Percentiles rank a stretch among this genome's conserved stretches.
These are phyloP conservation scores for Phascolomyces articulosus DNA, from an alignment of 371 early-diverging fungal species.

Conservation along the genomic window DNA sequence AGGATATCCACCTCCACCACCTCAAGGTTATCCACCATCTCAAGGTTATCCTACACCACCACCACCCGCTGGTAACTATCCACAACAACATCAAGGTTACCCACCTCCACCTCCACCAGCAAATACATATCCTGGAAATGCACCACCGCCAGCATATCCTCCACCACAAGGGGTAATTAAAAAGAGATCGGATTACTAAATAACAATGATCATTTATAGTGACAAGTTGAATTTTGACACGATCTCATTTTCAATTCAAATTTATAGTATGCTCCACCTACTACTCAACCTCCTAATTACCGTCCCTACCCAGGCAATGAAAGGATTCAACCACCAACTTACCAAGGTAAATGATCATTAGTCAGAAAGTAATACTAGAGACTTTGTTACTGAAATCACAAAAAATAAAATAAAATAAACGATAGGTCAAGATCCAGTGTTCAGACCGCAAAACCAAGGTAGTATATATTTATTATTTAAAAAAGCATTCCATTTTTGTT, in stretches of 20 bases:
- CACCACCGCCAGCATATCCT: slow-evolving; percentile 13
- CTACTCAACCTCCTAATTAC: slow-evolving; percentile 13
- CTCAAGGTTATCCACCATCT: slow-evolving; percentile 14
- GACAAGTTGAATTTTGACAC: not conserved
- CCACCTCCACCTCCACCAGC: slow-evolving; percentile 20
- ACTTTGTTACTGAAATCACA: not conserved
- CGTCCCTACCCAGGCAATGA: slow-evolving; percentile 14
- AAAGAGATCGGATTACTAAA: too few relatives aligned
- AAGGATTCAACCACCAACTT: slow-evolving; percentile 16
- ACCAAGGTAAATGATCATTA: slow-evolving; percentile 16
- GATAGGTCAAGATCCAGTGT: slow-evolving; percentile 29
- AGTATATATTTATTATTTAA: not conserved
- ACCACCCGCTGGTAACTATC: slow-evolving; percentile 7
- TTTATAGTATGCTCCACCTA: slow-evolving; percentile 21
- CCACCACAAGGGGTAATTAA: slow-evolving; percentile 16
- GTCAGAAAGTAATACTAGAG: too few relatives aligned
- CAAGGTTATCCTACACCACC: slow-evolving; percentile 13
- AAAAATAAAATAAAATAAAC: not conserved
- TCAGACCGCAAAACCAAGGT: slow-evolving; percentile 31
- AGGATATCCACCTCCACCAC: slow-evolving; percentile 19
- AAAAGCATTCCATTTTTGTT: not conserved
- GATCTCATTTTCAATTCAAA: not conserved
- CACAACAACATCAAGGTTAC: not conserved
- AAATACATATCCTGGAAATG: slow-evolving; percentile 4
- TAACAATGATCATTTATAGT: too few relatives aligned